Evolutionary conservation across 2,329 filamentous ascomycete genomes (phyloP).

Genomic region (Trichoderma hamatum): DNA sequence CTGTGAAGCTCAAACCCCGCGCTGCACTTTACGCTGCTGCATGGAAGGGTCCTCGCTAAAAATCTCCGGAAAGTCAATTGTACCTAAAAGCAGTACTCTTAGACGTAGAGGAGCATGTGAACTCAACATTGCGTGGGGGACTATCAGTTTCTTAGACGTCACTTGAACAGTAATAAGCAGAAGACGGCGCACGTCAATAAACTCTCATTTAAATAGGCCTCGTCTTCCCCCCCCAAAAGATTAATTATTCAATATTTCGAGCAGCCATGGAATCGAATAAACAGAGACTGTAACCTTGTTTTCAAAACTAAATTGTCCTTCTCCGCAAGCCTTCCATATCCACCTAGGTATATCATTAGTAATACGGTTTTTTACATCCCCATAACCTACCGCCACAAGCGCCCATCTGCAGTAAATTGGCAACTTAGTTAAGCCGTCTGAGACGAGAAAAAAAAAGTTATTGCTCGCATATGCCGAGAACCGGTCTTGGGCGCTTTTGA

Average conservation of each 20-base stretch:
- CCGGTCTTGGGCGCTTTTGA: constrained; percentile 3
- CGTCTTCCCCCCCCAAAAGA: background rate
- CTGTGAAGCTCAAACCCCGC: constrained; percentile 5
- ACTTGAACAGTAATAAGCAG: background rate
- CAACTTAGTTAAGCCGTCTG: constrained; percentile 5
- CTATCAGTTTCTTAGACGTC: background rate
- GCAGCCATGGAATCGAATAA: background rate
- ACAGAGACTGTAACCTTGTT: background rate
- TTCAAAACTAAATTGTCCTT: background rate
- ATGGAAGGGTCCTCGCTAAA: background rate
- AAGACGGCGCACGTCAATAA: background rate
- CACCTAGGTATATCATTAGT: constrained; percentile 22
- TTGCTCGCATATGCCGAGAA: constrained; percentile 19
- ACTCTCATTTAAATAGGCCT: background rate
- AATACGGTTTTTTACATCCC: background rate
- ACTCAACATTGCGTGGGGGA: background rate
- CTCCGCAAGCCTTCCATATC: constrained; percentile 9
- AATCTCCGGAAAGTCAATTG: background rate
- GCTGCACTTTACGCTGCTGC: background rate
- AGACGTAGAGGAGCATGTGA: background rate
- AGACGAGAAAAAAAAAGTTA: constrained; percentile 11
- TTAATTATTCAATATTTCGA: background rate
- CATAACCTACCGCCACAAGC: constrained; percentile 5
- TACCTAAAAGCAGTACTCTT: background rate
- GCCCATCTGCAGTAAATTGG: constrained; percentile 7